A percentile compares a stretch with the other conserved stretches of the same genome.
Evolutionary conservation across 1,139 yeast species (phyloP).

Genomic region (Debaryomyces sp.): DNA sequence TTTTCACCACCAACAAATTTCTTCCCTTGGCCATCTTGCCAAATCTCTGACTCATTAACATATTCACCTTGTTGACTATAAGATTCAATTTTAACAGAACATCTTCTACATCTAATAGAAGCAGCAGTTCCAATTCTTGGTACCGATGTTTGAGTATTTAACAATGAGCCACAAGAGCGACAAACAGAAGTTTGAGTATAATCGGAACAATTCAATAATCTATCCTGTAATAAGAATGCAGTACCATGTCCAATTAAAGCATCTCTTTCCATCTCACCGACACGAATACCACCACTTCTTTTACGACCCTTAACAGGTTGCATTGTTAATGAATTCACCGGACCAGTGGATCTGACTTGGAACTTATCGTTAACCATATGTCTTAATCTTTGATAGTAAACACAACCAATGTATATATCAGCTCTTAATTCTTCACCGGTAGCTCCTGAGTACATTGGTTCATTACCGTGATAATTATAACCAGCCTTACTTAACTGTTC

Average conservation of each 20-base stretch:
- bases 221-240: constrained; percentile 92
- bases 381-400: constrained; percentile 96
- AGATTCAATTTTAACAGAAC: constrained; percentile 67
- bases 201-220: constrained; percentile 93
- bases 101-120: constrained; percentile 84
- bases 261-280: constrained; percentile 99
- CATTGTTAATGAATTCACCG: constrained; percentile 95
- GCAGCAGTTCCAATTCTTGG: constrained; percentile 87
- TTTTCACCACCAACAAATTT: constrained; percentile 89
- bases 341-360: constrained; percentile 99
- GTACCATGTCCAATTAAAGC: constrained; percentile 99
- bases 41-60: constrained; percentile 74
- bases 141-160: constrained; percentile 87
- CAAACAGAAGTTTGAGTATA: constrained; percentile 91
- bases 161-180: constrained; percentile 89
- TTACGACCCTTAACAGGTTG: constrained; percentile 99
- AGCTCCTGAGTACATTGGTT: constrained; percentile 98
- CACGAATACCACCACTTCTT: constrained; percentile 99
- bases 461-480: constrained; percentile 96
- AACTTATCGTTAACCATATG: constrained; percentile 99
- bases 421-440: constrained; percentile 98
- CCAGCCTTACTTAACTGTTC: constrained; percentile 88
- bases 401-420: constrained; percentile 95
- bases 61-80: constrained; percentile 41
- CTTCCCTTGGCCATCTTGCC: constrained; percentile 98